phyloP scores from a whole-genome alignment of 805 yeast genomes.

The Wickerhamomyces rabaulensis region DNA sequence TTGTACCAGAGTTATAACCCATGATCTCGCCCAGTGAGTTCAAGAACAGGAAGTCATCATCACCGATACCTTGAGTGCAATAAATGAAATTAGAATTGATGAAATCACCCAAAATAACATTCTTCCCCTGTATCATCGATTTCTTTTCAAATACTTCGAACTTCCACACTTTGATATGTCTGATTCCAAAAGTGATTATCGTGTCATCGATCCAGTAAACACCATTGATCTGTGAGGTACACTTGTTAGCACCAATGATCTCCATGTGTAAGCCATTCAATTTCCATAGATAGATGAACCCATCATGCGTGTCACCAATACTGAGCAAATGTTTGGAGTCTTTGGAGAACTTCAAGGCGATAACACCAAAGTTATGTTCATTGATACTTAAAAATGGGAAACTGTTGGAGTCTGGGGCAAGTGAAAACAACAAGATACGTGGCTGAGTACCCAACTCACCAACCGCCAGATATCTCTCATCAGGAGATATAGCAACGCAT shows the following conservation, averaged over 20 bases:
- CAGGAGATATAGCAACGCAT: slow-evolving; percentile 56
- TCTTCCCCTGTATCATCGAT: slow-evolving; percentile 48
- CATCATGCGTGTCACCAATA: slow-evolving; percentile 65
- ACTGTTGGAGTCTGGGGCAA: slow-evolving; percentile 41
- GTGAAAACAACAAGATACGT: slow-evolving; percentile 52
- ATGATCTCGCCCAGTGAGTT: slow-evolving; percentile 22
- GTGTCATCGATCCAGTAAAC: slow-evolving; percentile 48
- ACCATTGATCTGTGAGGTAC: slow-evolving; percentile 54
- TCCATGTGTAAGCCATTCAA: slow-evolving; percentile 26
- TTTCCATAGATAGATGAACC: slow-evolving; percentile 60
- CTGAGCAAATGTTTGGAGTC: slow-evolving; percentile 53
- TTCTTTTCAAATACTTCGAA: slow-evolving; percentile 27
- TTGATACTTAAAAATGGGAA: slow-evolving; percentile 48
- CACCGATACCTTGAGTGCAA: slow-evolving; percentile 21
- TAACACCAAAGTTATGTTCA: slow-evolving; percentile 66
- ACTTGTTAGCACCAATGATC: slow-evolving; percentile 51
- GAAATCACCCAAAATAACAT: slow-evolving; percentile 46
- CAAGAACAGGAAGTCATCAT: slow-evolving; percentile 18
- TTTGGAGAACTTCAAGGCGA: slow-evolving; percentile 49
- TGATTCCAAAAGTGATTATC: slow-evolving; percentile 53
- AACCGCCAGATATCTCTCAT: slow-evolving; percentile 49
- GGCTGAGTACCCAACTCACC: slow-evolving; percentile 74
- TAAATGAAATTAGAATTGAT: slow-evolving; percentile 45
- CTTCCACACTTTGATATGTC: slow-evolving; percentile 62
- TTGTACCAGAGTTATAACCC: slow-evolving; percentile 12